Conservation (phyloP, 2,329 filamentous ascomycete species). For the Neospermospora avenae region DNA sequence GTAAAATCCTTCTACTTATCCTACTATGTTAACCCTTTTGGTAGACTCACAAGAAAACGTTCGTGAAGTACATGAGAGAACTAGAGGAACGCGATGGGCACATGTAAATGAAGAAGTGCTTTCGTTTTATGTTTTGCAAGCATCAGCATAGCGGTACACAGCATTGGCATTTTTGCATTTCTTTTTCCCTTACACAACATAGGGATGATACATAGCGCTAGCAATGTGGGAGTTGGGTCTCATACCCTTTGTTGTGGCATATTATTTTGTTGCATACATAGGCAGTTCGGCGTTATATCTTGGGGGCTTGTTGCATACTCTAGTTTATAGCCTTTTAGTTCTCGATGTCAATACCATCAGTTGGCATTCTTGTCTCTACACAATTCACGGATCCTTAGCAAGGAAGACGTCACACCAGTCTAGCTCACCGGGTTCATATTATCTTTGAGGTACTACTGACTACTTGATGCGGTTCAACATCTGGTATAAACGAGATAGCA, state of each 20-base stretch:
- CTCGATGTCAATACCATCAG: background rate
- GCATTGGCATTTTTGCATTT: constrained; percentile 11
- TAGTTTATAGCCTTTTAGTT: background rate
- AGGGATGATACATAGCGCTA: background rate
- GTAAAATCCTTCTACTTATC: constrained; percentile 32
- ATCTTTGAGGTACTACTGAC: no score
- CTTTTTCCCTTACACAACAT: background rate
- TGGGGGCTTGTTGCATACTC: background rate
- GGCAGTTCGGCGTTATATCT: constrained; percentile 2
- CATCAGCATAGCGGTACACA: constrained; percentile 9
- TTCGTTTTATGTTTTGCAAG: background rate
- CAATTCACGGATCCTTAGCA: background rate
- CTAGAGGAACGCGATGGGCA: constrained; percentile 54
- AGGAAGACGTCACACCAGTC: no score
- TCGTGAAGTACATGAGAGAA: constrained; percentile 91
- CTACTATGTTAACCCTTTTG: constrained; percentile 15
- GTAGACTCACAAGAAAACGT: constrained; percentile 89
- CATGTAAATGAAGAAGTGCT: constrained; percentile 6
- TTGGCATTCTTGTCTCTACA: background rate
- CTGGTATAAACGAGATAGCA: background rate
- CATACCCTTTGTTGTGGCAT: constrained; percentile 12
- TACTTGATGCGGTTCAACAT: background rate
- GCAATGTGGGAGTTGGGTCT: constrained; percentile 6
- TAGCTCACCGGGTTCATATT: no score
- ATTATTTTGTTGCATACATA: constrained; percentile 10